These are phyloP conservation scores for Penicillium sp. DNA, from an alignment of 2,329 filamentous ascomycete species.

Conservation along the genomic window DNA sequence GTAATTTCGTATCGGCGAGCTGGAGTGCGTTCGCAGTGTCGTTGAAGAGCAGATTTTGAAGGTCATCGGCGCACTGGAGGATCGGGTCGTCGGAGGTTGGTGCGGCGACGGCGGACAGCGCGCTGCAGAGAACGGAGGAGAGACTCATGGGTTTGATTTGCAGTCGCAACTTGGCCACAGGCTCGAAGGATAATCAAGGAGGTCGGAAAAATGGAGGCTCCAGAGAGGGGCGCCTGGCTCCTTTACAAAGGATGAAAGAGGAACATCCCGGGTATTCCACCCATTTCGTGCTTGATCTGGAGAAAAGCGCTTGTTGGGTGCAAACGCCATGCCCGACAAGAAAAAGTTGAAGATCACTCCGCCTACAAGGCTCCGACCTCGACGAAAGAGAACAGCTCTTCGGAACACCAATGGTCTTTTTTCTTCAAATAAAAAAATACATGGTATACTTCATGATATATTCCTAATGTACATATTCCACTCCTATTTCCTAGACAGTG, in stretches of 20 bases:
- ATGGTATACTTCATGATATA: constrained; percentile 8
- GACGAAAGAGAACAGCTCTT: neutral
- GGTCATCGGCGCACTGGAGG: constrained; percentile 38
- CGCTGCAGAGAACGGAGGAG: constrained; percentile 25
- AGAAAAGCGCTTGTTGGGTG: neutral
- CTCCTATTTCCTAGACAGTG: neutral
- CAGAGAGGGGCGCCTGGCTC: neutral
- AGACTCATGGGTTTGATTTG: constrained; percentile 27
- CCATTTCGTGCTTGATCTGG: neutral
- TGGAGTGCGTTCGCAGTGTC: constrained; percentile 48
- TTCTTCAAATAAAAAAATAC: constrained; percentile 12
- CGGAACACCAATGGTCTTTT: neutral
- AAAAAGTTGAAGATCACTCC: neutral
- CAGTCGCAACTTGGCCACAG: neutral
- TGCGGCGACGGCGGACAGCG: constrained; percentile 35
- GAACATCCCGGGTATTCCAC: neutral
- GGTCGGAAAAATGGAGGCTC: neutral
- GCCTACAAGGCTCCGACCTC: neutral
- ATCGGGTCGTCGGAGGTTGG: constrained; percentile 42
- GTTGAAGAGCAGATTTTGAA: constrained; percentile 32
- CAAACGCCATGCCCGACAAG: neutral
- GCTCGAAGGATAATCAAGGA: neutral
- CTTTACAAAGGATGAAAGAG: too few relatives aligned
- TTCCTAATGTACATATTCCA: constrained; percentile 20
- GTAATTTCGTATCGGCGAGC: constrained; percentile 57